phyloP scores from a whole-genome alignment of 2,329 filamentous ascomycete genomes.

The Alternaria longipes region DNA sequence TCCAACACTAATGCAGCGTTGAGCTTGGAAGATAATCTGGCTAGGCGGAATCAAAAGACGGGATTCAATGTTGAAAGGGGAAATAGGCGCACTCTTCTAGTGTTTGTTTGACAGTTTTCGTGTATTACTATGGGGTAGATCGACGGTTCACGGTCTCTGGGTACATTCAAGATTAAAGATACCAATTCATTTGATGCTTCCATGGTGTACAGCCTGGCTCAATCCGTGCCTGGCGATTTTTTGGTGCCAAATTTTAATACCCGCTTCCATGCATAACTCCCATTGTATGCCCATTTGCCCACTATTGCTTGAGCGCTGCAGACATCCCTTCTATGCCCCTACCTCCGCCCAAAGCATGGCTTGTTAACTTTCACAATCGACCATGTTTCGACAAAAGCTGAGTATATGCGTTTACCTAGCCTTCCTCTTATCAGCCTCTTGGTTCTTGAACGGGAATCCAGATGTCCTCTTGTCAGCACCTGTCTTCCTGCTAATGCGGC shows the following conservation, averaged over 20 bases:
- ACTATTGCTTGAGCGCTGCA: not conserved
- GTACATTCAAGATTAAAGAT: conserved; percentile 24
- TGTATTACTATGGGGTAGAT: conserved; percentile 10
- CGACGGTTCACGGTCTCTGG: not conserved
- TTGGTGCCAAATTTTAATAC: not conserved
- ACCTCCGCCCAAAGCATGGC: not conserved
- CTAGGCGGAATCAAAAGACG: not conserved
- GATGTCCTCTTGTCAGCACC: conserved; percentile 73
- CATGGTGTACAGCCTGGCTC: conserved; percentile 14
- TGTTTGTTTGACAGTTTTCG: not conserved
- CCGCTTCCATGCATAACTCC: not conserved
- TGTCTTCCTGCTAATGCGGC: conserved; percentile 68
- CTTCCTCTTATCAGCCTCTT: conserved; percentile 64
- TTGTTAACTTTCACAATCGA: not conserved
- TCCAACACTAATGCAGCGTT: not conserved
- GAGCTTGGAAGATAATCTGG: not conserved
- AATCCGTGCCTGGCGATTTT: not conserved
- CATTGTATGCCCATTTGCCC: not conserved
- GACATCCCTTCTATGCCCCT: not conserved
- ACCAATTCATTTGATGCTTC: conserved; percentile 23
- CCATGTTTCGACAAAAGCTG: not conserved
- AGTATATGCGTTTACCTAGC: conserved; percentile 26
- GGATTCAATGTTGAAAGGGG: not conserved
- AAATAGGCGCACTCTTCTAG: not conserved
- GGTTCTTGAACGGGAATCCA: conserved; percentile 72